Percentiles rank a stretch among this genome's conserved stretches.
Evolutionary conservation across 23 red algal species (phyloP).

Genomic region (Agarophyton chilense): DNA sequence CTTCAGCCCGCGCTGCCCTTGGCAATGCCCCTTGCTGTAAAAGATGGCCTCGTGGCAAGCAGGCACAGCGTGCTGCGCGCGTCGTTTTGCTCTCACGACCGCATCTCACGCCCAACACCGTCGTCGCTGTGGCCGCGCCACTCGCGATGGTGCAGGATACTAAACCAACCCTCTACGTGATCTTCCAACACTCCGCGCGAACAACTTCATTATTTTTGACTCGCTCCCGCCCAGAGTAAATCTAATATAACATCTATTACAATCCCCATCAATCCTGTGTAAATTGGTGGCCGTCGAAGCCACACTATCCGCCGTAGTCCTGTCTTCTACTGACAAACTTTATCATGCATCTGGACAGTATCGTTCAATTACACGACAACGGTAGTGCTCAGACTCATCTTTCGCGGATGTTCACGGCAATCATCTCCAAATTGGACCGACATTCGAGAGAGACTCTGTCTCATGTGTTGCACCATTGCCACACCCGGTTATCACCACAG

Average conservation of each 20-base stretch:
- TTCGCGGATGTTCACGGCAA: conserved; percentile 35
- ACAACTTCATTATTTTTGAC: no score
- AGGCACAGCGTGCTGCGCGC: conserved; percentile 1
- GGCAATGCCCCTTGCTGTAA: background rate
- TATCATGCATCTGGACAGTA: background rate
- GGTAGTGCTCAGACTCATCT: conserved; percentile 26
- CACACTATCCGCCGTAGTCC: background rate
- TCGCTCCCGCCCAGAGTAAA: no score
- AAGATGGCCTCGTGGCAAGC: conserved; percentile 20
- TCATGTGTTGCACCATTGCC: conserved; percentile 41
- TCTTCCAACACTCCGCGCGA: no score
- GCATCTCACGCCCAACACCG: background rate
- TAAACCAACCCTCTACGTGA: background rate
- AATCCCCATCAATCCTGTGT: background rate
- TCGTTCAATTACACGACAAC: background rate
- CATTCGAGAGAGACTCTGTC: background rate
- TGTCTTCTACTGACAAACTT: background rate
- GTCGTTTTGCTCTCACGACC: background rate
- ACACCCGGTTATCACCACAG: conserved; percentile 15
- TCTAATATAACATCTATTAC: background rate
- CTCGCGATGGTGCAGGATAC: background rate
- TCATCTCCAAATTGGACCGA: conserved; percentile 22
- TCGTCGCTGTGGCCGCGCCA: background rate
- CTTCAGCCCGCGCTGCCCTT: conserved; percentile 31
- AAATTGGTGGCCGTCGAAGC: no score